Base-by-base conservation (phyloP, 2,329 filamentous ascomycete genomes). In the Alternaria metachromatica region DNA sequence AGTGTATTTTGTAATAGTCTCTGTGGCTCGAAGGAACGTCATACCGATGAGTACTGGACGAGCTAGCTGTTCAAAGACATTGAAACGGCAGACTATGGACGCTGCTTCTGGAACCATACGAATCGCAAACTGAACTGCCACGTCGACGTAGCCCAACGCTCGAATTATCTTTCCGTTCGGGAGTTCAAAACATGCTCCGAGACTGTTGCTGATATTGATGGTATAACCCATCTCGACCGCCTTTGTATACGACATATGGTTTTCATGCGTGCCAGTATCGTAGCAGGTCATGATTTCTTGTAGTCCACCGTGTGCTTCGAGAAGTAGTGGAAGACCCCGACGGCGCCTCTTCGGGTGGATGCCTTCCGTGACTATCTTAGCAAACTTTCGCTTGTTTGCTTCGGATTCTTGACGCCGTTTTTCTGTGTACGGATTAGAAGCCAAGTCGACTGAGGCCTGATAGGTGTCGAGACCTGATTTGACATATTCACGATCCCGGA, bases 71-170 rank as follows among this genome's bases (percentile, higher is more conserved):
- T 37, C 33, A 15, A 37, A 37, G 1, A 37, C 33, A 7, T 37
- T 37, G 33, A 37, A 37, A 2, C 26, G 26, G 4, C 26, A 28
- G 9, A 2, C 2, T 9, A 28, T 28, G 9, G 10, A 12, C 1
- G 26, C 3, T 5, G 11, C 11, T 5, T 28, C 26, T 6, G 23
- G 5, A 5, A 5, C 23, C 1, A 23, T 6, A 4, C 23, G 23
- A 5, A 5, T 23, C 4, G 23, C 23, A 6, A 23, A 37, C 33
- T 37, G 33, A 4, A 37, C 33, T 2, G 15, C 15, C 0, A 37
- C 15, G 3, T 4, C 7, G 0, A 37, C 4, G 0, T 37, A 4
- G 0, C 33, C 33, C 33, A 37, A 3, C 7, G 30, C 13, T 13
- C n/a, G 15, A 13, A 37, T 37, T 6, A 8, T n/a, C 3, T 37